Conservation (phyloP, 169 alveolate genomes). For the Plasmodium vivax region DNA sequence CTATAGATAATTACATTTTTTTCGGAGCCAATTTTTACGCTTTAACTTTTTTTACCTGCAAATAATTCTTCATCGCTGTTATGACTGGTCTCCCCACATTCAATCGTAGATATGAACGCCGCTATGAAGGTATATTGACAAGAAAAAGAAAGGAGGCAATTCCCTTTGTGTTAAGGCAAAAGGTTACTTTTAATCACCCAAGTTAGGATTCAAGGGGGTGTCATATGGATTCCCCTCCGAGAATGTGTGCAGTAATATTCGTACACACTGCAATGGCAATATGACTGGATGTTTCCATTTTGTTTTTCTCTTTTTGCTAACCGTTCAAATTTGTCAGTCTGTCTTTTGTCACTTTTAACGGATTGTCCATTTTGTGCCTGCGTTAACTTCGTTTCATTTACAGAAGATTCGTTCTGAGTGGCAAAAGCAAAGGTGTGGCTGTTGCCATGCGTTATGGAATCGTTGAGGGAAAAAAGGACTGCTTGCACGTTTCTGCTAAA, state of each 20-base stretch:
- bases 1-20: not conserved
- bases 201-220: not conserved
- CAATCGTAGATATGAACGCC: slow-evolving; percentile 4
- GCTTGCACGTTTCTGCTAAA: not conserved
- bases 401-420: slow-evolving; percentile 12
- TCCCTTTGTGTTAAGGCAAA: not conserved
- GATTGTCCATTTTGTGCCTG: slow-evolving; percentile 3
- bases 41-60: not conserved
- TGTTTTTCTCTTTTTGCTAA: slow-evolving; percentile 13
- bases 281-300: not conserved
- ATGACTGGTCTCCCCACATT: not conserved
- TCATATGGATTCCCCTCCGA: not conserved
- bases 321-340: slow-evolving; percentile 39
- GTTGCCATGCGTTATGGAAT: not conserved
- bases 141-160: not conserved
- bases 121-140: not conserved
- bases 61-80: not conserved
- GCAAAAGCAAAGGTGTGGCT: not conserved
- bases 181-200: not conserved
- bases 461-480: not conserved
- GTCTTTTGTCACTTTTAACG: slow-evolving; percentile 1
- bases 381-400: slow-evolving; percentile 15
- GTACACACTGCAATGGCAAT: not conserved
- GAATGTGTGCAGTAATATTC: not conserved
- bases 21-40: not conserved